Base-by-base conservation (phyloP, 352 stramenopile genomes). In the Phytopythium ostracodes region DNA sequence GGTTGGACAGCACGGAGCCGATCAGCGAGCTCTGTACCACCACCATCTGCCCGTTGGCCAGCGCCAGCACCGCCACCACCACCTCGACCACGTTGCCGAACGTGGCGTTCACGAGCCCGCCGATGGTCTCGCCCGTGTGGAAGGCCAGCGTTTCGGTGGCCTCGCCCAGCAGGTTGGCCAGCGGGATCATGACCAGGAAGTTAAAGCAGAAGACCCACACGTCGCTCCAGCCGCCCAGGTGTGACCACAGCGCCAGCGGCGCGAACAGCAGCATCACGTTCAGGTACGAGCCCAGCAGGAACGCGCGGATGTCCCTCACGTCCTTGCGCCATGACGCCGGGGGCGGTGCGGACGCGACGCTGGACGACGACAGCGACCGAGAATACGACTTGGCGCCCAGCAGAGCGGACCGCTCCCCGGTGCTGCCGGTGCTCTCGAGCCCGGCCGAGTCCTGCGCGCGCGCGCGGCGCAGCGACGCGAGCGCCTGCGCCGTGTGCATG, bases 11-110 rank as follows among this genome's bases (percentile, higher is more conserved):
- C 66, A 99, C 97, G 12, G 92, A 98, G 8, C 97, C 97, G 47
- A 99, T 91, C 50, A 99, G 79, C 43, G 97, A 98, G 52, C 97
- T 89, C 76, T 99, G 96, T 18, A 99, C 96, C 11, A 99, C 96
- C 20, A 91, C 88, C 63, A 99, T 98, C 77, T 98, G 90, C 43
- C 94, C 95, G 25, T 94, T 84, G 29, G 82, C 76, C 17, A 99
- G 86, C 22, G 97, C 96, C 17, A 98, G 96, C 49, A 98, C 85
- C 4, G 96, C 96, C 59, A 99, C 97, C 27, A 99, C 89, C 22
- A 99, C 81, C 84, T 99, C 97, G 7, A 98, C 96, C 9, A 96
- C 93, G 80, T 99, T 99, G 60, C 96, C 96, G 72, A 99, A 98
- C 10, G 97, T 99, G 33, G 97, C 97, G 81, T 99, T 99, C 35